Percentiles rank a stretch among this genome's conserved stretches.
Conservation (phyloP, 306 rosid species). For the Cercis canadensis region DNA sequence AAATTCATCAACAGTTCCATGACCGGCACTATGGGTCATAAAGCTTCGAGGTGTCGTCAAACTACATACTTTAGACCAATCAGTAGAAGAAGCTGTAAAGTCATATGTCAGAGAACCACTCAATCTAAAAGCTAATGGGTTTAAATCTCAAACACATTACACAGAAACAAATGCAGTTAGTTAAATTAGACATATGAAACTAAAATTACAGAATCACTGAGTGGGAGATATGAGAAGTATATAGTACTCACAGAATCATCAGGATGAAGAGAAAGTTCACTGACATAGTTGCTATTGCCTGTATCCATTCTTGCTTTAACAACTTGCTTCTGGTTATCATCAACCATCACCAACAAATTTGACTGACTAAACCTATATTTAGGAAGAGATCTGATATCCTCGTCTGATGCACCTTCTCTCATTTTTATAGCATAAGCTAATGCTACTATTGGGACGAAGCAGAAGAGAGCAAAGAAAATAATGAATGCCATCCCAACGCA, state of each 20-base stretch:
- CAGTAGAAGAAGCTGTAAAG: no score
- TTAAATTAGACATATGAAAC: conserved; percentile 1
- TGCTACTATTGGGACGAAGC: conserved; percentile 71
- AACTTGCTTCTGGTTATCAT: conserved; percentile 46
- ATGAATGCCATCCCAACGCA: conserved; percentile 80
- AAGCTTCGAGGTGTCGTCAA: no score
- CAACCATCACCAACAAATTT: conserved; percentile 45
- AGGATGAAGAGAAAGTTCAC: conserved; percentile 64
- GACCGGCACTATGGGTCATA: background rate
- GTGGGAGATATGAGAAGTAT: conserved; percentile 25
- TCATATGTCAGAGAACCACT: conserved; percentile 12
- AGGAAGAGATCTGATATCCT: conserved; percentile 75
- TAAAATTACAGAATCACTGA: conserved; percentile 12
- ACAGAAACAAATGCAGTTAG: background rate
- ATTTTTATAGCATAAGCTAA: conserved; percentile 73
- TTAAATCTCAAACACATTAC: background rate
- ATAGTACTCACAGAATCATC: conserved; percentile 83
- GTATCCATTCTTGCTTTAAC: conserved; percentile 38
- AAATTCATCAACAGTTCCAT: background rate
- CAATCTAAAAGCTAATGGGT: conserved; percentile 11
- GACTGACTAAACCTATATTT: conserved; percentile 69
- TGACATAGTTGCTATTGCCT: conserved; percentile 44
- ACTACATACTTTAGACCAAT: no score
- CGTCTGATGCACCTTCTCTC: conserved; percentile 87
- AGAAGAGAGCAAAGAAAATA: conserved; percentile 73